Evolutionary conservation across 305 asterid genomes (phyloP).

Genomic region (Ilex paraguariensis): DNA sequence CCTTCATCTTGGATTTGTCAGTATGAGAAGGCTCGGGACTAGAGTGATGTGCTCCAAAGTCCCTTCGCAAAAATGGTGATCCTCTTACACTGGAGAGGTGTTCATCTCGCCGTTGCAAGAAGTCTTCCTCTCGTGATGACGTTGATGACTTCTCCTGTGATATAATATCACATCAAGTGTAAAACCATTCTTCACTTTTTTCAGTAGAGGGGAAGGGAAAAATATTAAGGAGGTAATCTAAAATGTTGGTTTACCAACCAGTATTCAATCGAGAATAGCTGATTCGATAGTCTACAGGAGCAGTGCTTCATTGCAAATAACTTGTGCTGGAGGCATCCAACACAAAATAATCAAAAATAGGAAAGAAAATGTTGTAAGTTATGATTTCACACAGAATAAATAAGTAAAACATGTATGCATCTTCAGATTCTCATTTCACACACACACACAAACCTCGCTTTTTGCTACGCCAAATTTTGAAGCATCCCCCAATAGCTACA

Average conservation of each 20-base stretch:
- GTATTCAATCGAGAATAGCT: too few species aligned
- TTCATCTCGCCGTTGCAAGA: slow-evolving; percentile 49
- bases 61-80: slow-evolving; percentile 55
- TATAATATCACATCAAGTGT: slow-evolving; percentile 28
- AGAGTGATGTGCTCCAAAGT: slow-evolving; percentile 51
- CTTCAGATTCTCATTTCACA: too few species aligned
- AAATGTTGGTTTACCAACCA: background rate
- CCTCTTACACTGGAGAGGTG: slow-evolving; percentile 43
- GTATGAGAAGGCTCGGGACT: slow-evolving; percentile 46
- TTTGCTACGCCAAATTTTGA: too few species aligned
- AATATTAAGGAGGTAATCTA: background rate
- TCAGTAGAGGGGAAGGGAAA: background rate
- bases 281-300: too few species aligned
- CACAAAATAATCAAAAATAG: too few species aligned
- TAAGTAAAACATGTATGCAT: too few species aligned
- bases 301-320: too few species aligned
- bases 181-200: slow-evolving; percentile 11
- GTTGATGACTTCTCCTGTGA: slow-evolving; percentile 77
- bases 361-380: too few species aligned
- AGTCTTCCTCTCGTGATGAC: slow-evolving; percentile 48
- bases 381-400: too few species aligned
- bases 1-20: slow-evolving; percentile 52
- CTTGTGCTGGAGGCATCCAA: too few species aligned
- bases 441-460: too few species aligned
- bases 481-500: too few species aligned